phyloP scores from a whole-genome alignment of 768 basidiomycete genomes.

The Neoboletus subvelutipes region DNA sequence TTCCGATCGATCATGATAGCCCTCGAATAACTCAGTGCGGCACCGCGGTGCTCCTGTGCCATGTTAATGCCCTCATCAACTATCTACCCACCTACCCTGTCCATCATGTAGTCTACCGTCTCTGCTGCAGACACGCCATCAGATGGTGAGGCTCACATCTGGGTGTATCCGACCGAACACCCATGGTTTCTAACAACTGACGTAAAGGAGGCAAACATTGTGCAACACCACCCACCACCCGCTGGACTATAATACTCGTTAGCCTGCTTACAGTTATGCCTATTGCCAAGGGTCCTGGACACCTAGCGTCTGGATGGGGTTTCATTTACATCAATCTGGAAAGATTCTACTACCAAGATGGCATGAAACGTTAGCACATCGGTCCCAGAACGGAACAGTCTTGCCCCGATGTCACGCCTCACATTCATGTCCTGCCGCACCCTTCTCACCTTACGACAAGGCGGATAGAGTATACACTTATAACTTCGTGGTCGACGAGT shows the following conservation, averaged over 20 bases:
- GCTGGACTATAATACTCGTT: too few species aligned
- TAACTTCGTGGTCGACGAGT: not conserved
- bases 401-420: not conserved
- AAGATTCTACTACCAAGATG: not conserved
- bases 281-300: not conserved
- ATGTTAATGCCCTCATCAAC: too few species aligned
- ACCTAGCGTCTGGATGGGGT: too few species aligned
- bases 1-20: too few species aligned
- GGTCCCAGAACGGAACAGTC: too few species aligned
- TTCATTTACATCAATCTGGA: not conserved
- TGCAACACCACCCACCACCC: too few species aligned
- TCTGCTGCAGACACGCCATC: too few species aligned
- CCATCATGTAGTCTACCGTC: too few species aligned
- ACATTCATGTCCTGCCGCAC: not conserved
- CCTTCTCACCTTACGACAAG: slow-evolving; percentile 1
- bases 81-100: too few species aligned
- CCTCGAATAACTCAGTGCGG: too few species aligned
- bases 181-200: not conserved
- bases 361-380: not conserved
- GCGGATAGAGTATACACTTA: not conserved
- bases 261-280: not conserved
- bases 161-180: not conserved
- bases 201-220: not conserved
- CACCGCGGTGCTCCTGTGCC: too few species aligned
- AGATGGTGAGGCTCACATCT: too few species aligned